These are phyloP conservation scores for Diaporthe citrichinensis DNA, from an alignment of 2,329 filamentous ascomycete genomes.

Conservation along the genomic window DNA sequence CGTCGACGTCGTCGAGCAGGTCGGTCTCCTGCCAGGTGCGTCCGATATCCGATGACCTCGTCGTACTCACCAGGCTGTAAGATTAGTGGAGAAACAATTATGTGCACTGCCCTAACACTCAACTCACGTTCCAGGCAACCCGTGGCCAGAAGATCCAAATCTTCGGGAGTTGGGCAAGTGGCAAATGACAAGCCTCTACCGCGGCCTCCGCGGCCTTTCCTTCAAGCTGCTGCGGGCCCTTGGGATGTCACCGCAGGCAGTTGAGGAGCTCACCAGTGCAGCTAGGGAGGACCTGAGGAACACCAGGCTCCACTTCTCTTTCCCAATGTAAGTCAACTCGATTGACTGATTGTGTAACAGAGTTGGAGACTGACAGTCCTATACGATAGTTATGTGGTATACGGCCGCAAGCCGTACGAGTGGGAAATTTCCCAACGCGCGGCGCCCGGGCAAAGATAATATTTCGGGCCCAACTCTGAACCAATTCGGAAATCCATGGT, in stretches of 20 bases:
- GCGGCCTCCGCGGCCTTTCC: neutral
- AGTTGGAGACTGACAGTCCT: neutral
- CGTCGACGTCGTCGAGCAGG: slow-evolving; percentile 22
- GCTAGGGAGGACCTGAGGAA: slow-evolving; percentile 1
- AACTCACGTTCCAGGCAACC: neutral
- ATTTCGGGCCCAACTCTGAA: neutral
- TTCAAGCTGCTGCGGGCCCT: neutral
- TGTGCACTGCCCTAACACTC: neutral
- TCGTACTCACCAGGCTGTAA: neutral
- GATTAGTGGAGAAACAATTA: neutral
- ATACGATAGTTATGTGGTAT: neutral
- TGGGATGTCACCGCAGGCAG: neutral
- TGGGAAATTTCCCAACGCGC: neutral
- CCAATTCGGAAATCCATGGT: neutral
- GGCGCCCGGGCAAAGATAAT: neutral
- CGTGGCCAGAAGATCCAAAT: neutral
- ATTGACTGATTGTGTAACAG: too few relatives aligned
- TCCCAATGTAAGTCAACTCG: neutral
- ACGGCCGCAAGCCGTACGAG: neutral
- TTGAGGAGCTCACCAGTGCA: neutral
- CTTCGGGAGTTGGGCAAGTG: neutral
- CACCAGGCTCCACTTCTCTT: slow-evolving; percentile 5
- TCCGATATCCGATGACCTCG: neutral
- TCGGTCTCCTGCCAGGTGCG: slow-evolving; percentile 5
- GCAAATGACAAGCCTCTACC: slow-evolving; percentile 5